These are phyloP conservation scores for Boletus sensibilis DNA, from an alignment of 768 basidiomycete genomes.

Conservation along the genomic window DNA sequence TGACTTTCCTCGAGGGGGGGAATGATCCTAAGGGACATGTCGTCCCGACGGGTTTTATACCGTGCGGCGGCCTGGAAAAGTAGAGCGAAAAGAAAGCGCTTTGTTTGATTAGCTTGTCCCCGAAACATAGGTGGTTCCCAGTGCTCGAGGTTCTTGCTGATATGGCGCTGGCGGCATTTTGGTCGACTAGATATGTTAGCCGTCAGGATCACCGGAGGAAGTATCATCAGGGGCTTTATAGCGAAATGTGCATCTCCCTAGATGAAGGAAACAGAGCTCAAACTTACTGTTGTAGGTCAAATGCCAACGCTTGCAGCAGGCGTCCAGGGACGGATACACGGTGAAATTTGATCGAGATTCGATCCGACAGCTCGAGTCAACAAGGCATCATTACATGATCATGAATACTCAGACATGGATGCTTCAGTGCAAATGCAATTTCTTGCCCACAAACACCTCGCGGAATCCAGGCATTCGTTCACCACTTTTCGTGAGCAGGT, in stretches of 20 bases:
- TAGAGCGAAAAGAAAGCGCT: background rate
- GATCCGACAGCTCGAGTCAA: background rate
- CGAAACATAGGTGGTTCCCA: background rate
- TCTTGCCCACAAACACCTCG: background rate
- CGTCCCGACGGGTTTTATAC: conserved; percentile 4
- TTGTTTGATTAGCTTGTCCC: background rate
- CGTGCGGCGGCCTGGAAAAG: background rate
- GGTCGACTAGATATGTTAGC: background rate
- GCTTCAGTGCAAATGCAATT: background rate
- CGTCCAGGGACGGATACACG: background rate
- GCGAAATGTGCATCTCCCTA: background rate
- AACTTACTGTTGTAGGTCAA: background rate
- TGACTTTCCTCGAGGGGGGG: background rate
- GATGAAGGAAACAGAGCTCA: background rate
- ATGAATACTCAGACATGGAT: background rate
- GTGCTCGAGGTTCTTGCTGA: background rate
- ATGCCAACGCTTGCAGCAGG: background rate
- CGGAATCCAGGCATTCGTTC: conserved; percentile 6
- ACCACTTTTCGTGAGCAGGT: conserved; percentile 57
- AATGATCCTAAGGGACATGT: background rate
- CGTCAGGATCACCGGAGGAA: background rate
- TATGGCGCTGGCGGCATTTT: background rate
- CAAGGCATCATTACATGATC: background rate
- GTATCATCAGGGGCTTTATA: background rate
- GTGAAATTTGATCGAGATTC: background rate